phyloP scores from a whole-genome alignment of 1,139 yeast genomes.

The Pichia sp. region DNA sequence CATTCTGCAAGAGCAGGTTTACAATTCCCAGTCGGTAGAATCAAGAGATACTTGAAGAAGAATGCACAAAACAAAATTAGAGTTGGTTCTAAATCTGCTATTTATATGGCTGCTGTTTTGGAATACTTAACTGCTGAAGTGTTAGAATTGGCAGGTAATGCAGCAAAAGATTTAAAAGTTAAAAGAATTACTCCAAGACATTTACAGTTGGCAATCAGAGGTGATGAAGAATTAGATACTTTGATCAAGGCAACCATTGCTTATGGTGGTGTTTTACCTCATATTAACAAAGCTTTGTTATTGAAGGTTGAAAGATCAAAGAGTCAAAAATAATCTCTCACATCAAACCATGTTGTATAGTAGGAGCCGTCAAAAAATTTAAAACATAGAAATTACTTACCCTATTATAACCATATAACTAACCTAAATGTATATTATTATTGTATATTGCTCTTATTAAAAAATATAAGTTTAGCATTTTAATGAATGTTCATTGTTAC shows the following conservation, averaged over 20 bases:
- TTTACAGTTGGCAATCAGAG: conserved; percentile 95
- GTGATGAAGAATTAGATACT: conserved; percentile 94
- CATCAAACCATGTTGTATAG: not conserved
- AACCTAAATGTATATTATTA: conserved; percentile 10
- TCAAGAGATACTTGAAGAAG: conserved; percentile 87
- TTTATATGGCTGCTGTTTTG: conserved; percentile 90
- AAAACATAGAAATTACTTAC: not conserved
- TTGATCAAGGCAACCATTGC: conserved; percentile 97
- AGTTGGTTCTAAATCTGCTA: conserved; percentile 75
- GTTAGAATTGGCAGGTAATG: conserved; percentile 97
- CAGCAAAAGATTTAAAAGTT: conserved; percentile 97
- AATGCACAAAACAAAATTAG: conserved; percentile 90
- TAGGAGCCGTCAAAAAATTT: not conserved
- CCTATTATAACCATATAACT: not conserved
- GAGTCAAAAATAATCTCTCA: conserved; percentile 40
- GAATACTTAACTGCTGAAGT: conserved; percentile 97
- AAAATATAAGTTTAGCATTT: not conserved
- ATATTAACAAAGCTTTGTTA: conserved; percentile 86
- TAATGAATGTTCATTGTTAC: too few species aligned
- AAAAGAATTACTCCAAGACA: conserved; percentile 99
- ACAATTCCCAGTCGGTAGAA: conserved; percentile 98
- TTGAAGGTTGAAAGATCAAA: conserved; percentile 72
- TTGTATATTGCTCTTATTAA: conserved; percentile 8
- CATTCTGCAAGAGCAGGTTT: conserved; percentile 97
- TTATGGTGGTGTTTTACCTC: conserved; percentile 98